Percentiles rank a stretch among this genome's conserved stretches.
phyloP scores from a whole-genome alignment of 805 yeast species.

The Metschnikowia corniflorae region DNA sequence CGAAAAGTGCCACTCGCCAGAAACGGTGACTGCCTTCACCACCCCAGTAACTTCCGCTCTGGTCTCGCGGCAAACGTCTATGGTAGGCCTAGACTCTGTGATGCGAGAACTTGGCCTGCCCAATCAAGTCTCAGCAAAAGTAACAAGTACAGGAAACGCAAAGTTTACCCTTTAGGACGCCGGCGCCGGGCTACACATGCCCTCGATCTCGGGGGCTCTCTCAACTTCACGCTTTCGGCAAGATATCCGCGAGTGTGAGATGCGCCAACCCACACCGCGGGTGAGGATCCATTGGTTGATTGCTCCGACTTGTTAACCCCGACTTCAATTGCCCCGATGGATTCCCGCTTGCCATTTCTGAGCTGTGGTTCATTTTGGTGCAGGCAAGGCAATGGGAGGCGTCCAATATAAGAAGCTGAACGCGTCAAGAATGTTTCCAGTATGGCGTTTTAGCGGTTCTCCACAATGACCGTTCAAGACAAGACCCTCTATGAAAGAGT shows the following conservation, averaged over 20 bases:
- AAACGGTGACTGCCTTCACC: conserved; percentile 16
- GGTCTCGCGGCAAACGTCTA: conserved; percentile 15
- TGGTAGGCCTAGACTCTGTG: conserved; percentile 4
- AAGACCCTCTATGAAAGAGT: conserved; percentile 28
- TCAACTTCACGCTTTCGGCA: no score
- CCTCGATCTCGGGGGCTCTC: no score
- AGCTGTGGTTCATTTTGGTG: no score
- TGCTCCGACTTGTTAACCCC: no score
- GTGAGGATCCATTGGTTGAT: no score
- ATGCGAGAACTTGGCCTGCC: conserved; percentile 4
- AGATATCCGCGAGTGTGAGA: no score
- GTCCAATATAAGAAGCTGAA: conserved; percentile 10
- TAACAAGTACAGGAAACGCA: conserved; percentile 4
- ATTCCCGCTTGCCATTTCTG: no score
- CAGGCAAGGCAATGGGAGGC: conserved; percentile 5
- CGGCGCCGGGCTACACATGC: no score
- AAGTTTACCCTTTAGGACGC: conserved; percentile 7
- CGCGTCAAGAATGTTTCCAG: conserved; percentile 3
- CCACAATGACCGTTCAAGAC: conserved; percentile 16
- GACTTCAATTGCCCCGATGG: no score
- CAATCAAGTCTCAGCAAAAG: neutral
- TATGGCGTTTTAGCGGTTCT: conserved; percentile 4
- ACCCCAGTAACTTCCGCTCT: conserved; percentile 17
- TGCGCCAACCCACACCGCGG: no score
- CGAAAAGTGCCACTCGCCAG: conserved; percentile 18